Percentiles rank a stretch among this genome's conserved stretches.
Evolutionary conservation across 2,329 filamentous ascomycete species (phyloP).

Genomic region (Pezicula carpinea): DNA sequence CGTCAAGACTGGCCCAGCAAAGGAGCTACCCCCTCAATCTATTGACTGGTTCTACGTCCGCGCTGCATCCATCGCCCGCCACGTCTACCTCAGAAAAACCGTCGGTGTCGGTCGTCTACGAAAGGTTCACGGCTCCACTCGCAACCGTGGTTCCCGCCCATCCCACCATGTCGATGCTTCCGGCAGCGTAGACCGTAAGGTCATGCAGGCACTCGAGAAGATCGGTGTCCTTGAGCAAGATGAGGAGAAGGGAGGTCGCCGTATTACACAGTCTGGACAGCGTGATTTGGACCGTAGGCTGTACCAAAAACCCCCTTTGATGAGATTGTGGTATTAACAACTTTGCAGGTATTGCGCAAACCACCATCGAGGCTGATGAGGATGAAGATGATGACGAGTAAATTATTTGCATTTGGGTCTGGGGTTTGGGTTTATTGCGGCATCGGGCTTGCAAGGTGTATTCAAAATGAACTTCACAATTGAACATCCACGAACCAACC

Average conservation of each 20-base stretch:
- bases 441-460: slow-evolving; percentile 18
- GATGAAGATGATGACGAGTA: slow-evolving; percentile 66
- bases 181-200: slow-evolving; percentile 94
- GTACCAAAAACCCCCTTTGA: background rate
- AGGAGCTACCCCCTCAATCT: slow-evolving; percentile 97
- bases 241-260: slow-evolving; percentile 96
- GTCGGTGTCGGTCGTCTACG: slow-evolving; percentile 97
- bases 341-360: slow-evolving; percentile 68
- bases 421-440: slow-evolving; percentile 13
- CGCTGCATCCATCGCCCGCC: slow-evolving; percentile 90
- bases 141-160: slow-evolving; percentile 92
- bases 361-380: slow-evolving; percentile 68
- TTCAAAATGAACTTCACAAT: slow-evolving; percentile 12
- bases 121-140: slow-evolving; percentile 92
- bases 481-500: background rate
- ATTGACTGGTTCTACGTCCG: slow-evolving; percentile 95
- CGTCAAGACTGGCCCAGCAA: slow-evolving; percentile 95
- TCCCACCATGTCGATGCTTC: slow-evolving; percentile 94
- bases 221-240: slow-evolving; percentile 97
- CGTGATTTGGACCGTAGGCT: slow-evolving; percentile 88
- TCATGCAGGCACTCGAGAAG: slow-evolving; percentile 97
- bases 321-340: slow-evolving; percentile 4
- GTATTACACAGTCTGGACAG: slow-evolving; percentile 97
- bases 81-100: slow-evolving; percentile 99
- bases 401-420: slow-evolving; percentile 28